Base-by-base conservation (phyloP, 106 monocot genomes). In the Iris macrosiphon region DNA sequence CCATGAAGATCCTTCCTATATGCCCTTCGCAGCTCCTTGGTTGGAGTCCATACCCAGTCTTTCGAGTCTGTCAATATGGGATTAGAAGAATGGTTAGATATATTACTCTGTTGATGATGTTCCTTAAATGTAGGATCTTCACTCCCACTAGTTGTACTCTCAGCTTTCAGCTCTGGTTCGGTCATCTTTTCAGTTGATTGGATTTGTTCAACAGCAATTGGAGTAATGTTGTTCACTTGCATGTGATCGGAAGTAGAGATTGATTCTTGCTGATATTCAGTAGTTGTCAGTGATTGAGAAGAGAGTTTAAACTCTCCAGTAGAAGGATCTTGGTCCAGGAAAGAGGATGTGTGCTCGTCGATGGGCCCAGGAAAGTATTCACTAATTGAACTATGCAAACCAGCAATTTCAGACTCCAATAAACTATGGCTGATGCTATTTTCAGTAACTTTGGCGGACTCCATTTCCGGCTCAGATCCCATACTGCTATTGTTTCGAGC, bases 21-120 rank as follows among this genome's bases (percentile, higher is more conserved):
- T 33, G 54, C 63, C 29, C 60, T 71, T 11, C 57, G 59, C 20
- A 80, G 52, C 43, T 87, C 75, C 45, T 67, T 32, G 40, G 78
- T 75, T 17, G 83, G 55, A 27, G 41, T 40, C 96, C 96, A 98
- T 19, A 98, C 67, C 85, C 82, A 86, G 15, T 48, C 60, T 21
- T 84, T 63, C 20, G 57, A 40, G 29, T 63, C 71, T 48, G 67
- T 55, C 20, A 32, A 33, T 13, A 45, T 64, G 23, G 63, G 51
- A n/a, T 54, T 32, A 33, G 15, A 15, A 16, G 59, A 60, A 45
- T 66, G 57, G 32, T 73, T 24, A 23, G 35, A 45, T 19, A 64
- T 13, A 25, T 18, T 61, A 17, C 3, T 12, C 9, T 22, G 21
- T 34, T 17, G 46, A 22, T 34, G 64, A 11, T 54, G 45, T 34